Base-by-base conservation (phyloP, 108 stramenopile species). In the Phaeodactylum tricornutum region DNA sequence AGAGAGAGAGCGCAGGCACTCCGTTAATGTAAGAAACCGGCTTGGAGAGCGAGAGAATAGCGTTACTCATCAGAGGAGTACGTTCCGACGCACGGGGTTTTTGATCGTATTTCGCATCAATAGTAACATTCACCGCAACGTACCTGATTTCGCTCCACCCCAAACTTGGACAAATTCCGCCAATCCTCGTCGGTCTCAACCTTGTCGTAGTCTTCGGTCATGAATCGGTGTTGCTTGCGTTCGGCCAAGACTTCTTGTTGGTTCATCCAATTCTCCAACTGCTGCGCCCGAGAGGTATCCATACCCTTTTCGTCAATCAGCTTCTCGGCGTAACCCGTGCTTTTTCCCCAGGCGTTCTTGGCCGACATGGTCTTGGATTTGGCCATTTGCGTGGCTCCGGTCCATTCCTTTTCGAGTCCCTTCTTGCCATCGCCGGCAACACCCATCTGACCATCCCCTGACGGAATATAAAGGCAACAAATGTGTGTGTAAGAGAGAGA, bases 401-500 rank as follows among this genome's bases (percentile, higher is more conserved):
- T 59, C 50, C 54, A 44, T 29, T 50, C 59, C 29, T 64, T 73
- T 31, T 86, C 77, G 30, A 87, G 54, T 21, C 61, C 47, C 12
- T 50, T 74, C 26, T 69, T 64, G 3, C 87, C 87, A 45, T 89
- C 87, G 16, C 87, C 87, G n/a, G 87, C 87, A 7, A 89, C 87
- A 29, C 87, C 87, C 87, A 89, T 89, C 57, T 89, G 87, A 29
- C 87, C 87, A 54, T 88, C 87, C 27, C 70, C 69, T 47, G 67
- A 63, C 31, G 67, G 62, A 34, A 71, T 47, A n/a, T 23, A 24
- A 31, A 50, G 5, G 32, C 15, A 17, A 40, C 3, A 34, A 16
- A n/a, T n/a, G n/a, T n/a, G n/a, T n/a, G n/a, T n/a, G n/a, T n/a
- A n/a, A n/a, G n/a, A n/a, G n/a, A n/a, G n/a, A n/a, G n/a, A n/a